Percentiles rank a stretch among this genome's conserved stretches.
These are phyloP conservation scores for Penicillium ochrochloron DNA, from an alignment of 495 filamentous ascomycete genomes.

Conservation along the genomic window DNA sequence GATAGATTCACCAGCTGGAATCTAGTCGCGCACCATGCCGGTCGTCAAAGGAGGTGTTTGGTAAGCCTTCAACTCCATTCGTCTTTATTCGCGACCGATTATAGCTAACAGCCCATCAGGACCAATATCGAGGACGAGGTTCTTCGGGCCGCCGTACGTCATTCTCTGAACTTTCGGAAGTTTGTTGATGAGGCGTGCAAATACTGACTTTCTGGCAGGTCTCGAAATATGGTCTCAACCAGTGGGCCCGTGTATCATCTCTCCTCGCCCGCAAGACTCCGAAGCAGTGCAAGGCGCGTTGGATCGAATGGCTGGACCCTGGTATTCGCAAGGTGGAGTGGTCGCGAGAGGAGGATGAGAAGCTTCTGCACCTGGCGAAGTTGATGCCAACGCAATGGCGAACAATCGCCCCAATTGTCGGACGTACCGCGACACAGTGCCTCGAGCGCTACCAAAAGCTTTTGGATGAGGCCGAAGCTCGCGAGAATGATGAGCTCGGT, in stretches of 20 bases:
- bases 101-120: constrained; percentile 43
- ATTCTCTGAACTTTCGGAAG: background rate
- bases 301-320: constrained; percentile 97
- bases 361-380: constrained; percentile 92
- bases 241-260: constrained; percentile 98
- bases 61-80: constrained; percentile 57
- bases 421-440: constrained; percentile 94
- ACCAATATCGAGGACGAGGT: constrained; percentile 91
- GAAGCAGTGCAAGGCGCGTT: constrained; percentile 98
- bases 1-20: constrained; percentile 10
- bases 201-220: constrained; percentile 54
- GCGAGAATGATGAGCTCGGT: constrained; percentile 82
- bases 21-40: constrained; percentile 65
- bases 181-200: background rate
- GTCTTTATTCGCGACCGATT: constrained; percentile 12
- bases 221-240: constrained; percentile 96
- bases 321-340: constrained; percentile 98
- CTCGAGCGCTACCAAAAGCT: constrained; percentile 96
- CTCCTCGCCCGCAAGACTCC: constrained; percentile 96
- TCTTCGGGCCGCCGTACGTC: constrained; percentile 77
- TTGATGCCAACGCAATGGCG: constrained; percentile 99
- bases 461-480: constrained; percentile 91
- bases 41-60: constrained; percentile 99
- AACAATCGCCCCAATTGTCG: constrained; percentile 95
- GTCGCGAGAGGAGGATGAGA: constrained; percentile 99